Base-by-base conservation (phyloP, 306 rosid species). In the Rosa lucieae region DNA sequence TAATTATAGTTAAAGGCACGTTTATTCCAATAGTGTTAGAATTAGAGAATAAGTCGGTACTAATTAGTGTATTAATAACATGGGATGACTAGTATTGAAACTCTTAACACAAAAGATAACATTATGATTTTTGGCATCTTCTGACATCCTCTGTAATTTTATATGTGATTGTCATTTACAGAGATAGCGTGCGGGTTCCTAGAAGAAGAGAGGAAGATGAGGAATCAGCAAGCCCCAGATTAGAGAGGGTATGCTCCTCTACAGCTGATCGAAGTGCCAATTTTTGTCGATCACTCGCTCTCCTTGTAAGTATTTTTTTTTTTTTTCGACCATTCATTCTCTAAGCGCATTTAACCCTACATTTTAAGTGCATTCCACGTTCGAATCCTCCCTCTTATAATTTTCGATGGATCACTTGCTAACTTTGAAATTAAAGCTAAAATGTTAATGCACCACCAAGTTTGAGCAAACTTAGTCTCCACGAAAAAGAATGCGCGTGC, bases 261-360 rank as follows among this genome's bases (percentile, higher is more conserved):
- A 84, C 86, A 0, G 86, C 89, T 14, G 86, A 90, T 62, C 85
- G 92, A 81, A 84, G 77, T 67, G 93, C 88, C 56, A 89, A 91
- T 82, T 82, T 81, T 74, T 93, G 93, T 83, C 90, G 98, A 85
- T 80, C 94, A 67, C 79, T 96, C 26, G 98, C 99, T 83, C 82
- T 93, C 26, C 80, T 87, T 44, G 99, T 96, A 89, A 93, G 99
- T 76, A 40, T 76, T 51, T 42, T 10, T 18, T 21, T 23, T 23
- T 23, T 17, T 29, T 18, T 32, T 26, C 42, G 58, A 48, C 26
- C 20, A 3, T 49, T 53, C 21, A 53, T 53, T 51, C 5, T 17
- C 53, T 49, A 49, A 12, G 37, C 37, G 37, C 37, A 32, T 32
- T 32, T 32, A 32, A 2, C 37, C 20, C 0, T 8, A 18, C 32